Base-by-base conservation (phyloP, 768 basidiomycete species). In the Serpula lacrymans region DNA sequence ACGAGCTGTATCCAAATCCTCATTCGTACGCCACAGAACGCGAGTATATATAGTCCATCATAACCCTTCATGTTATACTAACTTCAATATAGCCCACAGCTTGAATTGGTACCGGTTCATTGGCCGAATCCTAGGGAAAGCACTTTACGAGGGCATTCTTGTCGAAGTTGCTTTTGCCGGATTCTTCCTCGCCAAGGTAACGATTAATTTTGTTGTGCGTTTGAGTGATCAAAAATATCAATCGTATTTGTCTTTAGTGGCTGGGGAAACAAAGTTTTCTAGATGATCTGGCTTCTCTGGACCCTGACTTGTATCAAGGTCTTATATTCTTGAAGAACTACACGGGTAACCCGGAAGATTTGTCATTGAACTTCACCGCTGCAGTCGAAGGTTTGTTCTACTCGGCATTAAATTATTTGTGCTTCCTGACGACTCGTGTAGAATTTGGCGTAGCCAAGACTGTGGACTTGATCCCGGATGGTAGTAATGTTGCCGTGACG, bases 1-100 rank as follows among this genome's bases (percentile, higher is more conserved):
- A 96, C 41, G 92, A 97, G 62, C 68, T 99, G 32, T 99, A 97
- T 55, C 96, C 96, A 0, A 94, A 92, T 52, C 91, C 93, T 6
- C 91, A 93, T 58, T 71, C 77, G 0, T 97, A 96, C 59, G 92
- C 96, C 1, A 86, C 80, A 1, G 93, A 97, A 65, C 32, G 89
- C 90, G 48, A 56, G 82, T 66, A 23, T 11, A 23, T 18, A 3
- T n/a, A 12, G 7, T 9, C n/a, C 12, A 0, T 31, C 34, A 5
- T 16, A 21, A 40, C 27, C n/a, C 20, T 32, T 17, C 22, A 29
- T 34, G 28, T 29, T 33, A 7, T 36, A 25, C 13, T 42, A 25
- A 11, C 30, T 37, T 17, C 18, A 13, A 14, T 45, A 6, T 53
- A 94, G 87, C 76, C 0, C 85, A 90, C 55, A 93, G 83, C 55